Base-by-base conservation (phyloP, 2,329 filamentous ascomycete genomes). In the Ceratocystiopsis brevicomis region DNA sequence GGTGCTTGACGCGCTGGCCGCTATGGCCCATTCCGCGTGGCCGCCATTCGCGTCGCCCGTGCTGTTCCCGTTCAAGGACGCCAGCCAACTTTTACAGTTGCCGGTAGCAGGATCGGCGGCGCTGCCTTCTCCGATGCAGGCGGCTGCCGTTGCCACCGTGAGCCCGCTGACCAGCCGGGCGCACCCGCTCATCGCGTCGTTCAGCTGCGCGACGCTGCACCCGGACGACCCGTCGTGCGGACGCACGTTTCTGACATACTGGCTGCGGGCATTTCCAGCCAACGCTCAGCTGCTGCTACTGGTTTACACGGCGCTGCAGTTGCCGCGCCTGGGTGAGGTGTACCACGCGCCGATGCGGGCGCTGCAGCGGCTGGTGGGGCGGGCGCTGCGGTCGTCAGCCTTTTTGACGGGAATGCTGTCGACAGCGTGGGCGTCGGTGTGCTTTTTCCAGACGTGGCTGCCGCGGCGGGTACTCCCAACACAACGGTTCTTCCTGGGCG, bases 161-260 rank as follows among this genome's bases (percentile, higher is more conserved):
- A 69, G 78, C 0, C 82, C 86, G 1, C 74, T 96, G 44, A 85
- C 84, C 1, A 78, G 81, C 1, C 73, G 81, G 25, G 88, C 88
- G 0, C 88, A 96, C 55, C 88, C 88, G 1, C 76, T 85, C 37
- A 88, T 93, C 57, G 78, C 73, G 11, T 80, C 78, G 21, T 73
- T 95, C 17, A 88, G 85, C 38, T 98, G 90, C 61, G 88, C 88
- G 1, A 71, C 88, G 2, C 73, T 96, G 3, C 88, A 98, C 57
- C 87, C 88, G 0, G 68, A 73, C 16, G 83, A 93, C 53, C 87
- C 88, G 1, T 93, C 83, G 16, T 98, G 88, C 59, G 71, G 80
- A 35, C 81, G 83, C 30, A 92, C 84, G 3, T 92, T 87, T 57
- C 64, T 95, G 39, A 82, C 83, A 47, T 92, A 90, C 61, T 88